Evolutionary conservation across 805 yeast species (phyloP), one percentile per base, ranked within the genome.

Genomic region (Ogataea degrootiae): DNA sequence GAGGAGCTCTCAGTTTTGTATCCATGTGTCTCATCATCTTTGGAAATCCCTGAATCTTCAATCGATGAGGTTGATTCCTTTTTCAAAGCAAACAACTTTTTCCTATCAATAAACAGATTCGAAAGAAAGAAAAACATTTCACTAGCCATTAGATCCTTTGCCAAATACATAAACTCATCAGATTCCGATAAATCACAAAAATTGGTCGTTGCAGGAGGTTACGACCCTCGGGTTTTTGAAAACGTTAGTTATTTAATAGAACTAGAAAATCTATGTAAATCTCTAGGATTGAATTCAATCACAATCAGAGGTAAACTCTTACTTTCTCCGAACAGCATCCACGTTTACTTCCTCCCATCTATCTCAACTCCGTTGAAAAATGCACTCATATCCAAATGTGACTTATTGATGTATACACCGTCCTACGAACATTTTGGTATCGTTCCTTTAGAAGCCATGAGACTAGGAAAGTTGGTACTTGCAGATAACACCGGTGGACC

Each of bases 381-480:
- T 61, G 69, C 75, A 2, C 72, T 94, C 26, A 68, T 94, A 34
- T 63, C 74, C 36, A 65, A 71, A 9, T 74, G 91, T 2, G 74
- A 76, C 41, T 56, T 86, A 47, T 72, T 94, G 21, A 67, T 91
- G 40, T 94, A 94, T 62, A 94, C 99, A 0, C 99, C 99, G 3
- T 74, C 86, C 0, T 77, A 77, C 57, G 99, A 94, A 65, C 99
- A 94, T 68, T 94, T 94, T 62, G 99, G 99, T 14, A 94, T 94
- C 53, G 99, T 94, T 9, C 99, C 99, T 1, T 74, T 94, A 15
- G 99, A 94, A 63, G 91, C 96, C 12, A 91, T 94, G 97, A 75
- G 84, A 41, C 73, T 79, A 48, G 85, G 87, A 29, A 83, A 84
- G 0, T 89, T 96, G 0, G 97, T 91, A 0, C 68, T 94, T 44